Conservation (phyloP, 169 alveolate species). For the Ichthyophthirius multifiliis region DNA sequence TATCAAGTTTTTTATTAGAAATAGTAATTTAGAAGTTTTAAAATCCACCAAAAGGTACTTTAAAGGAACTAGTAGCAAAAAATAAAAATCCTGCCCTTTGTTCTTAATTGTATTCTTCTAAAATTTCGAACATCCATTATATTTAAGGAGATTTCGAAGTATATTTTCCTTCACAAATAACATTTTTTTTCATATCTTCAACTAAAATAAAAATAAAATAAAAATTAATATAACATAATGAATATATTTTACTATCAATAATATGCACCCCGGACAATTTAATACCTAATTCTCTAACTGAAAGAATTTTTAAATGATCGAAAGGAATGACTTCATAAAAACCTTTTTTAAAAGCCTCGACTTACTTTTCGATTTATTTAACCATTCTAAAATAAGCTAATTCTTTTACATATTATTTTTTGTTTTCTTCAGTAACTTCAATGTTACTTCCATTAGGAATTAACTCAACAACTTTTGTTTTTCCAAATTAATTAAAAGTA, state of each 20-base stretch:
- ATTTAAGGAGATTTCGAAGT: slow-evolving; percentile 46
- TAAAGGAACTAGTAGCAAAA: slow-evolving; percentile 74
- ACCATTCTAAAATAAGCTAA: slow-evolving; percentile 55
- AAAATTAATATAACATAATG: background rate
- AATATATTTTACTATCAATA: slow-evolving; percentile 47
- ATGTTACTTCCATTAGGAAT: slow-evolving; percentile 66
- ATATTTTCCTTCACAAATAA: slow-evolving; percentile 57
- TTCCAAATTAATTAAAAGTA: slow-evolving; percentile 60
- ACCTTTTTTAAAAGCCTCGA: slow-evolving; percentile 69
- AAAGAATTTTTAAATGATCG: slow-evolving; percentile 54
- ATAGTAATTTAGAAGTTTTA: background rate
- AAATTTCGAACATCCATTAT: slow-evolving; percentile 66
- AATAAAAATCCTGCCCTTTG: slow-evolving; percentile 72
- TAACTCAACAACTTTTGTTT: slow-evolving; percentile 53
- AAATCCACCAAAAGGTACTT: slow-evolving; percentile 80
- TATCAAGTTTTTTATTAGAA: background rate
- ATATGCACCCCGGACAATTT: slow-evolving; percentile 72
- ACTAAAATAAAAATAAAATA: slow-evolving; percentile 13
- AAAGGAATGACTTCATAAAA: slow-evolving; percentile 73
- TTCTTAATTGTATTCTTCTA: slow-evolving; percentile 58
- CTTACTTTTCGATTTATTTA: slow-evolving; percentile 47
- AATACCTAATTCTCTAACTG: slow-evolving; percentile 65
- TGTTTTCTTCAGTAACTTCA: slow-evolving; percentile 67
- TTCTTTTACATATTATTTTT: slow-evolving; percentile 59
- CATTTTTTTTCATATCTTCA: slow-evolving; percentile 63